Percentiles rank a stretch among this genome's conserved stretches.
These are phyloP conservation scores for Candida berthetii DNA, from an alignment of 805 yeast species.

Conservation along the genomic window DNA sequence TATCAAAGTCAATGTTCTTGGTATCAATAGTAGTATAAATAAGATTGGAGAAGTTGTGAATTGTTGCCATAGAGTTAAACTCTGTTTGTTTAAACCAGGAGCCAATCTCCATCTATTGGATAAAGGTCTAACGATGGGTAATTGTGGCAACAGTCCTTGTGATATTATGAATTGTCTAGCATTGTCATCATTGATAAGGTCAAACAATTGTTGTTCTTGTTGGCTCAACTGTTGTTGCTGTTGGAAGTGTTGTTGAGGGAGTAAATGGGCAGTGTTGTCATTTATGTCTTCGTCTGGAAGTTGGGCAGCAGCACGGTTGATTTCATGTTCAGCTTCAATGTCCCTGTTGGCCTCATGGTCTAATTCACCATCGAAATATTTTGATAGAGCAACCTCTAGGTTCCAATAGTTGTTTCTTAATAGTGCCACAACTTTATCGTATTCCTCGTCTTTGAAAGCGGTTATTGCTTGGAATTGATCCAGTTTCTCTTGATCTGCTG, in stretches of 20 bases:
- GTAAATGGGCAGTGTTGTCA: background rate
- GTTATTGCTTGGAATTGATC: conserved; percentile 46
- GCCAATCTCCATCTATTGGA: conserved; percentile 20
- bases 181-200: background rate
- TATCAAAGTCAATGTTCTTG: conserved; percentile 39
- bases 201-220: background rate
- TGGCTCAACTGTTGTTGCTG: background rate
- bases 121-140: conserved; percentile 26
- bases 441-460: conserved; percentile 39
- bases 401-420: conserved; percentile 52
- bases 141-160: conserved; percentile 12
- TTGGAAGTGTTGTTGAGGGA: background rate
- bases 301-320: background rate
- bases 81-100: conserved; percentile 7
- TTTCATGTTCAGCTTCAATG: background rate
- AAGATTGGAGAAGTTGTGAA: conserved; percentile 30
- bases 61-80: background rate
- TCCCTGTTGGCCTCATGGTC: conserved; percentile 16
- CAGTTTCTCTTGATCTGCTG: conserved; percentile 36
- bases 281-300: background rate
- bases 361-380: conserved; percentile 55
- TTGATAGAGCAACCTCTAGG: conserved; percentile 52
- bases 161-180: background rate
- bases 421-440: conserved; percentile 38
- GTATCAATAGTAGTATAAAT: conserved; percentile 48